phyloP scores from a whole-genome alignment of 2,329 filamentous ascomycete genomes.

The Didymella sp. region DNA sequence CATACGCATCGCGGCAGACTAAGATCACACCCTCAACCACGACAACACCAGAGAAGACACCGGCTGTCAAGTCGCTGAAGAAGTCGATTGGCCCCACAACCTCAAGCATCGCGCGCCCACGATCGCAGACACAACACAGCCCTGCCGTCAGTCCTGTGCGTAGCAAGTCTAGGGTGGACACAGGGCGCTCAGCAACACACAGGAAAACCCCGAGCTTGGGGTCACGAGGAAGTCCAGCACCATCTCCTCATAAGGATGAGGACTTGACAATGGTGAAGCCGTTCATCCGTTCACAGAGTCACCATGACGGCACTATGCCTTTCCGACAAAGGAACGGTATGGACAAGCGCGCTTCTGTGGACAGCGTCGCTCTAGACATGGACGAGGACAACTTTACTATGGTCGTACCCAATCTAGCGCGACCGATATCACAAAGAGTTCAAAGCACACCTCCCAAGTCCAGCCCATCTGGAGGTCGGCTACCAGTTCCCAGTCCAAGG shows the following conservation, averaged over 20 bases:
- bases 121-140: slow-evolving; percentile 45
- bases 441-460: slow-evolving; percentile 46
- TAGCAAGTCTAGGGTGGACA: slow-evolving; percentile 47
- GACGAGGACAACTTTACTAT: slow-evolving; percentile 59
- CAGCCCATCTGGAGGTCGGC: slow-evolving; percentile 29
- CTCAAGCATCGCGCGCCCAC: slow-evolving; percentile 42
- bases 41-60: slow-evolving; percentile 56
- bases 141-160: slow-evolving; percentile 47
- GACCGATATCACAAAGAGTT: slow-evolving; percentile 36
- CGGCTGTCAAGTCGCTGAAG: slow-evolving; percentile 48
- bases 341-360: slow-evolving; percentile 50
- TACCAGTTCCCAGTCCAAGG: slow-evolving; percentile 40
- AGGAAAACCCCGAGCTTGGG: slow-evolving; percentile 40
- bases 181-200: slow-evolving; percentile 28
- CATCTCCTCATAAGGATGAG: slow-evolving; percentile 52
- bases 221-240: slow-evolving; percentile 43
- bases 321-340: slow-evolving; percentile 50
- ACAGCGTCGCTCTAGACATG: slow-evolving; percentile 47
- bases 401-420: slow-evolving; percentile 54
- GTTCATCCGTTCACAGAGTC: slow-evolving; percentile 46
- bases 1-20: slow-evolving; percentile 53
- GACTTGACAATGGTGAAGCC: slow-evolving; percentile 58
- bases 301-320: slow-evolving; percentile 39
- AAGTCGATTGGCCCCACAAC: slow-evolving; percentile 38
- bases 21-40: slow-evolving; percentile 58